A percentile compares a stretch with the other conserved stretches of the same genome.
These are phyloP conservation scores for Schoenoplectus triqueter DNA, from an alignment of 202 grass and related monocot genomes.

Conservation along the genomic window DNA sequence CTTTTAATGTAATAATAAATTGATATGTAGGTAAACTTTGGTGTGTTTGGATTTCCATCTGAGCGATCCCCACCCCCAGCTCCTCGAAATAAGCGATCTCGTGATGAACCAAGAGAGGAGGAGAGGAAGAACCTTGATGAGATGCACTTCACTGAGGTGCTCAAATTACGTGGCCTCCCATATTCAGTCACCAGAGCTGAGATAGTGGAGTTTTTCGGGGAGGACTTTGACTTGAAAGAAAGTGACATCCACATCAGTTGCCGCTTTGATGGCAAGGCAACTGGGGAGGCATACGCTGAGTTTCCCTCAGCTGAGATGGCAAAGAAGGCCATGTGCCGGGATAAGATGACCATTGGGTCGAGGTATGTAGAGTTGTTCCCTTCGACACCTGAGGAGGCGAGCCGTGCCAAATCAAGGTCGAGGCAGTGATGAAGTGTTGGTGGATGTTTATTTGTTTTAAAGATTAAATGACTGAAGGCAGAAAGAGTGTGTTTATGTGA, in stretches of 20 bases:
- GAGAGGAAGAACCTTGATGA: slow-evolving; percentile 35
- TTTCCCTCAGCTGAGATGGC: slow-evolving; percentile 74
- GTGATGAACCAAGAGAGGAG: slow-evolving; percentile 64
- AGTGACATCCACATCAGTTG: slow-evolving; percentile 74
- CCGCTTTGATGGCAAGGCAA: slow-evolving; percentile 75
- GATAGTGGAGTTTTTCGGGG: slow-evolving; percentile 80
- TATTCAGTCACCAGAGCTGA: slow-evolving; percentile 67
- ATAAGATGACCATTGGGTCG: slow-evolving; percentile 91
- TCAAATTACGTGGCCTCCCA: slow-evolving; percentile 85
- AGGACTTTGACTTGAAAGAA: slow-evolving; percentile 71
- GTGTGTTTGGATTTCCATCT: slow-evolving; percentile 18
- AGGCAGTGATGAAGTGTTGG: slow-evolving; percentile 48
- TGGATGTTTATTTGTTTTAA: slow-evolving; percentile 1
- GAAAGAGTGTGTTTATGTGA: slow-evolving; percentile 3
- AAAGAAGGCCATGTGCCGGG: slow-evolving; percentile 86
- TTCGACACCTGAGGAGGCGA: slow-evolving; percentile 63
- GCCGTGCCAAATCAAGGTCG: slow-evolving; percentile 58
- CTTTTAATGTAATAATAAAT: not conserved
- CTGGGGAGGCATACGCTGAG: slow-evolving; percentile 76
- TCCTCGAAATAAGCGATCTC: slow-evolving; percentile 47
- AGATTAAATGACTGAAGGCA: not conserved
- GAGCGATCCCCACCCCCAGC: slow-evolving; percentile 54
- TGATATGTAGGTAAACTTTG: slow-evolving; percentile 32
- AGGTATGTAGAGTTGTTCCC: slow-evolving; percentile 93
- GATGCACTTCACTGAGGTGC: slow-evolving; percentile 90